Percentiles rank a stretch among this genome's conserved stretches.
Conservation (phyloP, 139 green algal genomes). For the Coelastrella sp. region DNA sequence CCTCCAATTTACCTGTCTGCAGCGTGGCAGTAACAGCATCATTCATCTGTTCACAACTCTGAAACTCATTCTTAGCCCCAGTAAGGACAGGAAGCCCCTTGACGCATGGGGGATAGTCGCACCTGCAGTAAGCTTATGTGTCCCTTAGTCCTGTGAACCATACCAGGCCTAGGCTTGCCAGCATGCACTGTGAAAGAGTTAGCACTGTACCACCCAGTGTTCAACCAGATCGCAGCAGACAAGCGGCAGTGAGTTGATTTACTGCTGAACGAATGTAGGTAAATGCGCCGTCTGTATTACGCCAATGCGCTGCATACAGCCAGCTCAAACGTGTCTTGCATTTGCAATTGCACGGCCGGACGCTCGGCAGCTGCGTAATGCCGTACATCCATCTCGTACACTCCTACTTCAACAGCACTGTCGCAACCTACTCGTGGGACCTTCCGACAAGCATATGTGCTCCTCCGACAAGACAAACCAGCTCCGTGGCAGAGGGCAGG, state of each 20-base stretch:
- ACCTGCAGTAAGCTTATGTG: conserved; percentile 63
- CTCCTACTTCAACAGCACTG: too few species aligned
- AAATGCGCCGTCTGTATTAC: too few species aligned
- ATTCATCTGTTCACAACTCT: conserved; percentile 48
- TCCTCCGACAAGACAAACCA: conserved; percentile 63
- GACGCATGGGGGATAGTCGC: conserved; percentile 70
- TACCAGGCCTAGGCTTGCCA: background rate
- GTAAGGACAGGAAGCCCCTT: conserved; percentile 65
- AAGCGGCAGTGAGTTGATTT: too few species aligned
- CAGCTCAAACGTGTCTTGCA: too few species aligned
- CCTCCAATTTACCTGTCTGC: background rate
- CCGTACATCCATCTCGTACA: background rate
- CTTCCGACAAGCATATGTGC: conserved; percentile 48
- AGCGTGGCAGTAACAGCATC: conserved; percentile 24
- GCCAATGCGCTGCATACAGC: too few species aligned
- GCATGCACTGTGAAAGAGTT: too few species aligned
- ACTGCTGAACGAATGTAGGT: too few species aligned
- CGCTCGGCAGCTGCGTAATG: background rate
- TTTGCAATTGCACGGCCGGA: too few species aligned
- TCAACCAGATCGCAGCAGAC: too few species aligned
- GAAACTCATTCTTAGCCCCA: conserved; percentile 67
- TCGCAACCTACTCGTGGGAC: conserved; percentile 50
- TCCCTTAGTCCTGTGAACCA: background rate
- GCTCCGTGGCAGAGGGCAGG: conserved; percentile 81
- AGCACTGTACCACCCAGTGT: too few species aligned